phyloP scores from a whole-genome alignment of 805 yeast species.

The Zygotorulaspora danielsina region DNA sequence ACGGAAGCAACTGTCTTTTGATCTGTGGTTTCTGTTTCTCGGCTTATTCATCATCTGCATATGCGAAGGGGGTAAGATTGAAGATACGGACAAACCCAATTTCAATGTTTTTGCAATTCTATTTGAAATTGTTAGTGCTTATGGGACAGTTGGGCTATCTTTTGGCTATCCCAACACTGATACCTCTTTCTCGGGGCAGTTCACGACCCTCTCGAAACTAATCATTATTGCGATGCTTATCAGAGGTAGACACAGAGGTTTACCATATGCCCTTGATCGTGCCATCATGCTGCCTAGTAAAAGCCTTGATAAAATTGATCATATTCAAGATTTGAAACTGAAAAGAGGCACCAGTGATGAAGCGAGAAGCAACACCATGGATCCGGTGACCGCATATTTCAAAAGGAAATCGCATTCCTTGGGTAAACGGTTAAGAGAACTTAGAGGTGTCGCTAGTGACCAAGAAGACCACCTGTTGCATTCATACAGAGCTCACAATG shows the following conservation, averaged over 20 bases:
- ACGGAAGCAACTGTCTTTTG: slow-evolving; percentile 87
- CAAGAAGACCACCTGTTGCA: slow-evolving; percentile 8
- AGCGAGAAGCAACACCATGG: slow-evolving; percentile 13
- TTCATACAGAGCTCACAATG: slow-evolving; percentile 6
- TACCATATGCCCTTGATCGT: slow-evolving; percentile 89
- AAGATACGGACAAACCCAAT: slow-evolving; percentile 40
- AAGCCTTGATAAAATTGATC: slow-evolving; percentile 57
- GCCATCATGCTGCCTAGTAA: slow-evolving; percentile 84
- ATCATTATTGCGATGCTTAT: slow-evolving; percentile 86
- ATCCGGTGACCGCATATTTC: slow-evolving; percentile 32
- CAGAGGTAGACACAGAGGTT: slow-evolving; percentile 94
- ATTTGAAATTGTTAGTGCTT: slow-evolving; percentile 90
- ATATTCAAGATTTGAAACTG: slow-evolving; percentile 42
- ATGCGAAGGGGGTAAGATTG: slow-evolving; percentile 67
- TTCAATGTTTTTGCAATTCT: slow-evolving; percentile 69
- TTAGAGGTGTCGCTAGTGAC: slow-evolving; percentile 5
- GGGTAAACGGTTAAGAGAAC: slow-evolving; percentile 3
- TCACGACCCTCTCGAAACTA: slow-evolving; percentile 69
- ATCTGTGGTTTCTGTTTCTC: slow-evolving; percentile 86
- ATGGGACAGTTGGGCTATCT: slow-evolving; percentile 93
- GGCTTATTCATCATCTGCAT: slow-evolving; percentile 84
- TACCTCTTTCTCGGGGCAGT: slow-evolving; percentile 70
- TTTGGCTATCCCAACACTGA: slow-evolving; percentile 69
- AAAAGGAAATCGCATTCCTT: slow-evolving; percentile 16
- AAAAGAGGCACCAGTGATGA: slow-evolving; percentile 10